Conservation (phyloP, 306 rosid genomes). For the Sophora flavescens region DNA sequence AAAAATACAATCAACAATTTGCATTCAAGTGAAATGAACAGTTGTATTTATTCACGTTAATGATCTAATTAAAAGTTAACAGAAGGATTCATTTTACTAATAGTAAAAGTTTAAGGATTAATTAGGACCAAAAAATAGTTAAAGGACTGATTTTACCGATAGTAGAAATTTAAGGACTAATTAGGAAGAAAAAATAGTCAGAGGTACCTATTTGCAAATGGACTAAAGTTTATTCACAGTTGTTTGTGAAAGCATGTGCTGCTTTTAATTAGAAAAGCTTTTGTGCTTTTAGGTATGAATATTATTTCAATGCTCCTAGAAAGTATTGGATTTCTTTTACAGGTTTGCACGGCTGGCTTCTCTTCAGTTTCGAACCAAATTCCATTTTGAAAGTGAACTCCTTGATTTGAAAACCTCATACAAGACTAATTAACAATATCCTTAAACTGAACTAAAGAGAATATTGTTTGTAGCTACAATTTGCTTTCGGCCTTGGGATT, state of each 20-base stretch:
- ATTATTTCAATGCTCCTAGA: not conserved
- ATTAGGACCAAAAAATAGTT: no score
- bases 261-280: not conserved
- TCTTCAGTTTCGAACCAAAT: constrained; percentile 2
- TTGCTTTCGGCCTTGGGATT: constrained; percentile 25
- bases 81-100: no score
- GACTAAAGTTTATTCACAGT: not conserved
- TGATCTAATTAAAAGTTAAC: no score
- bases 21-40: no score
- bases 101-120: no score
- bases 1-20: no score
- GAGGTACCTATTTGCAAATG: no score
- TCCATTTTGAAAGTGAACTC: constrained; percentile 29
- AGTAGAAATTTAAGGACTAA: no score
- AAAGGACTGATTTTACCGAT: no score
- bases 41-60: no score
- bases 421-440: not conserved
- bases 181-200: no score
- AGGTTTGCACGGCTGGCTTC: not conserved
- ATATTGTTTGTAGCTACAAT: not conserved
- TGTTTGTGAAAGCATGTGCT: not conserved
- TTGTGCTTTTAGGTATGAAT: constrained; percentile 6
- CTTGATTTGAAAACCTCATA: constrained; percentile 24
- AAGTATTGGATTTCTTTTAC: not conserved
- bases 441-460: constrained; percentile 16